Conservation (phyloP, 2,329 filamentous ascomycete species). For the Monilinia aucupariae region DNA sequence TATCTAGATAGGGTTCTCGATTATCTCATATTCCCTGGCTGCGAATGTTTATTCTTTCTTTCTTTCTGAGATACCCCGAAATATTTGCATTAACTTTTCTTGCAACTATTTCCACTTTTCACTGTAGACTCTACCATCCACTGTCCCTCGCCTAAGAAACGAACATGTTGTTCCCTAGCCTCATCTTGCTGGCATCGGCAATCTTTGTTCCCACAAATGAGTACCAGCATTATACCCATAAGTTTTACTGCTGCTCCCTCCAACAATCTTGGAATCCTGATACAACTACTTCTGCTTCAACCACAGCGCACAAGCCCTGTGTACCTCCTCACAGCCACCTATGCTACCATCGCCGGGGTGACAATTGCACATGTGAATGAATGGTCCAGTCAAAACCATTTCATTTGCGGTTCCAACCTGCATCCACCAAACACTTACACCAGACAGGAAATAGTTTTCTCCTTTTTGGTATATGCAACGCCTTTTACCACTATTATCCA, state of each 20-base stretch:
- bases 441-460: conserved; percentile 23
- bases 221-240: not conserved
- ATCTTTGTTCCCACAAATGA: not conserved
- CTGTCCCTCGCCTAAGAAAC: not conserved
- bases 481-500: no score
- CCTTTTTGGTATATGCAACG: conserved; percentile 36
- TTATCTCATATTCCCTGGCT: not conserved
- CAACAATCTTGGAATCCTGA: not conserved
- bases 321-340: conserved; percentile 18
- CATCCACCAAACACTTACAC: conserved; percentile 13
- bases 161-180: not conserved
- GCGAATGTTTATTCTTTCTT: not conserved
- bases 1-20: not conserved
- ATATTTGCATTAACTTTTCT: no score
- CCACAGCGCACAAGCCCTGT: not conserved
- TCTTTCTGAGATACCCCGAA: not conserved
- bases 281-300: not conserved
- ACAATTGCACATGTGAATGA: conserved; percentile 19
- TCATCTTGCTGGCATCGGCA: not conserved
- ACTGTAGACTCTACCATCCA: not conserved
- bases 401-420: conserved; percentile 18
- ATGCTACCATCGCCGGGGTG: conserved; percentile 14
- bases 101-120: not conserved
- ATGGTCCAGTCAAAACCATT: conserved; percentile 11
- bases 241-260: not conserved